Conservation (phyloP, 257 asterid species). For the Solanum chmielewskii region DNA sequence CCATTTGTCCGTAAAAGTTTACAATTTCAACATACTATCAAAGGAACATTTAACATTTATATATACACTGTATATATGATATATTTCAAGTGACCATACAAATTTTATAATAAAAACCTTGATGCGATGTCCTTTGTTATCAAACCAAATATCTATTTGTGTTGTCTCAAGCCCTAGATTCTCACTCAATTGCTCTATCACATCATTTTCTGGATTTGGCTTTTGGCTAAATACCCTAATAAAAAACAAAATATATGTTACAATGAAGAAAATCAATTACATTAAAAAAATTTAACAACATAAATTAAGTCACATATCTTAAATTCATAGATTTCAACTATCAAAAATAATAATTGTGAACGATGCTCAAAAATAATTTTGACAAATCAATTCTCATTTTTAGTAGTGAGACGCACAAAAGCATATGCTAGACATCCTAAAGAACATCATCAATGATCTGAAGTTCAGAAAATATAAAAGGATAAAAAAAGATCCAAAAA, state of each 20-base stretch:
- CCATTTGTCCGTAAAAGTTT: background rate
- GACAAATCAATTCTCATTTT: background rate
- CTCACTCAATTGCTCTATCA: background rate
- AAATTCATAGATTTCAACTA: background rate
- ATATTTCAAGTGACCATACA: background rate
- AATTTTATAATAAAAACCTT: background rate
- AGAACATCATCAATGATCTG: background rate
- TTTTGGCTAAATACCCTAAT: background rate
- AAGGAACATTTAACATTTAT: background rate
- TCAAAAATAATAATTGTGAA: background rate
- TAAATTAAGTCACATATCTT: background rate
- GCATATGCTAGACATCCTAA: background rate
- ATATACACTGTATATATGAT: too few relatives aligned
- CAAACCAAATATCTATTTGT: background rate
- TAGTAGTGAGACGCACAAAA: background rate
- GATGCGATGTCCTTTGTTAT: background rate
- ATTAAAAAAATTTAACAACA: background rate
- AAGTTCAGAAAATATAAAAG: background rate
- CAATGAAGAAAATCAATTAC: background rate
- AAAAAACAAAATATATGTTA: background rate
- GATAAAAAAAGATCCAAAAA: background rate
- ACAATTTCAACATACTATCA: background rate
- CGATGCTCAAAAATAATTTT: background rate
- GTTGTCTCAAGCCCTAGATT: background rate
- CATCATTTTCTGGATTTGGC: background rate